Percentiles rank a stretch among this genome's conserved stretches.
phyloP scores from a whole-genome alignment of 2,329 filamentous ascomycete species.

The Fonsecaea pugnacius region DNA sequence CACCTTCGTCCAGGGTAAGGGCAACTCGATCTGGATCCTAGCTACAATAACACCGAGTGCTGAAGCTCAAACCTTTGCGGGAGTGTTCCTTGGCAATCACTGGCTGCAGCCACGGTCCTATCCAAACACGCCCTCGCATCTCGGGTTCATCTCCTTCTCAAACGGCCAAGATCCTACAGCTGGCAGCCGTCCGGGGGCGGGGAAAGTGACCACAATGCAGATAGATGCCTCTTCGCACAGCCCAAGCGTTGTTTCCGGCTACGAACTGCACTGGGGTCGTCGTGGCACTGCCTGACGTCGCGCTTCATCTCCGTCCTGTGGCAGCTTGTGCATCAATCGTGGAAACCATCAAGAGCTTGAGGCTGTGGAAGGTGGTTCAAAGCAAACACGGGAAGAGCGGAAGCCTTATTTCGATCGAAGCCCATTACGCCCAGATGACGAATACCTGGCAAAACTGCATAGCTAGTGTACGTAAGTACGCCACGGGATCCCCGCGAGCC shows the following conservation, averaged over 20 bases:
- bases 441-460: background rate
- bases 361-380: background rate
- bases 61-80: background rate
- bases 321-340: conserved; percentile 1
- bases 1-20: background rate
- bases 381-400: background rate
- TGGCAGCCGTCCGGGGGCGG: background rate
- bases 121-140: background rate
- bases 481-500: background rate
- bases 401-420: background rate
- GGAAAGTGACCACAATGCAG: background rate
- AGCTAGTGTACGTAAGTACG: background rate
- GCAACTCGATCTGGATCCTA: background rate
- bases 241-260: background rate
- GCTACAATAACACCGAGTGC: background rate
- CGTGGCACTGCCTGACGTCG: conserved; percentile 13
- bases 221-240: background rate
- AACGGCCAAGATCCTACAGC: background rate
- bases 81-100: background rate
- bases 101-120: background rate
- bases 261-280: background rate
- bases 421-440: background rate
- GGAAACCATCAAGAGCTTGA: background rate
- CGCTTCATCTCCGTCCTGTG: conserved; percentile 7
- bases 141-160: background rate